A percentile compares a stretch with the other conserved stretches of the same genome.
Evolutionary conservation across 768 basidiomycete species (phyloP).

Genomic region (Leccinum arenicola): DNA sequence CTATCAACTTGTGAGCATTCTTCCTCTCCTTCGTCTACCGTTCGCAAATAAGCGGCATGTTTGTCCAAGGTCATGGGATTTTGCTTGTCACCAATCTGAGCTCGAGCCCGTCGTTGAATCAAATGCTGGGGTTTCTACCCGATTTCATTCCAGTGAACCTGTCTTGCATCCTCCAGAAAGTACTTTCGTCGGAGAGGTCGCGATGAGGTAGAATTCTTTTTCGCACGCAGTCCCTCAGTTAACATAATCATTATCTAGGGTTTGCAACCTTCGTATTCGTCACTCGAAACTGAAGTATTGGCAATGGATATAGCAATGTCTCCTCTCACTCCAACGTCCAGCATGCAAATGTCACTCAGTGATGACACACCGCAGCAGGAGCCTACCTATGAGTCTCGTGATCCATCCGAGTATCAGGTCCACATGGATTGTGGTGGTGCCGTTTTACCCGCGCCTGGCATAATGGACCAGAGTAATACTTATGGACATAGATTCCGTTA

Average conservation of each 20-base stretch:
- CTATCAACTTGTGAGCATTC: slow-evolving; percentile 21
- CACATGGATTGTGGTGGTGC: neutral
- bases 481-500: no score
- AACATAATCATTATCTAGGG: slow-evolving; percentile 11
- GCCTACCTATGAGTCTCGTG: neutral
- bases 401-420: neutral
- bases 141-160: neutral
- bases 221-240: slow-evolving; percentile 2
- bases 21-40: neutral
- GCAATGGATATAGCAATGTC: neutral
- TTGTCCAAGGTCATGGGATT: slow-evolving; percentile 23
- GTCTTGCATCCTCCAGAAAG: neutral
- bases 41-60: neutral
- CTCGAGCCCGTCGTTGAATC: slow-evolving; percentile 10
- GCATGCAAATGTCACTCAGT: neutral
- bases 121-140: neutral
- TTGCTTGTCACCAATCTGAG: slow-evolving; percentile 19
- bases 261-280: neutral
- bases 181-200: neutral
- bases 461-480: neutral
- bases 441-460: neutral
- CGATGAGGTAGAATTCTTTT: slow-evolving; percentile 15
- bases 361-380: neutral
- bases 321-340: neutral
- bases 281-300: neutral